A percentile compares a stretch with the other conserved stretches of the same genome.
phyloP scores from a whole-genome alignment of 805 yeast genomes.

The Saitoella complicata region DNA sequence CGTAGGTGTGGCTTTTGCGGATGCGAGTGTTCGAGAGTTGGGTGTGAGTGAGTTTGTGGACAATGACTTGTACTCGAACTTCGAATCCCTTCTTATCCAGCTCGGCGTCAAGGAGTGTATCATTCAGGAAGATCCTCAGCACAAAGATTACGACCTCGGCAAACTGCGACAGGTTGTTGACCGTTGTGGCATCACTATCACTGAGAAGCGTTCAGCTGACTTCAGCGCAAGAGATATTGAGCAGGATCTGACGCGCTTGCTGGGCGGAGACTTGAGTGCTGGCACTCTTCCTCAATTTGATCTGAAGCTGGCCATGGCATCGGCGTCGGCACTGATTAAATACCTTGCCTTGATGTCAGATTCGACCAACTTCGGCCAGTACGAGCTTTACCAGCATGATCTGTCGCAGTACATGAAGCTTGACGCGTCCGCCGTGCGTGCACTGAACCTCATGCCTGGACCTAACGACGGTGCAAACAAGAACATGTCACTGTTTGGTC shows the following conservation, averaged over 20 bases:
- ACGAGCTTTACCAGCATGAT: slow-evolving; percentile 47
- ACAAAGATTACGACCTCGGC: slow-evolving; percentile 36
- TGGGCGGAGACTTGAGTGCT: slow-evolving; percentile 27
- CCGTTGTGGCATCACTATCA: slow-evolving; percentile 59
- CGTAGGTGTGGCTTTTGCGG: slow-evolving; percentile 69
- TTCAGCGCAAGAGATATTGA: slow-evolving; percentile 57
- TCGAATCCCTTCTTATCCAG: slow-evolving; percentile 77
- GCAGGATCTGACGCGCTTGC: slow-evolving; percentile 58
- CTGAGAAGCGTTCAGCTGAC: slow-evolving; percentile 39
- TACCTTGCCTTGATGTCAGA: slow-evolving; percentile 45
- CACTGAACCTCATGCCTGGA: slow-evolving; percentile 69
- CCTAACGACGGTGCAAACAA: slow-evolving; percentile 30
- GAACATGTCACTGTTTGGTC: slow-evolving; percentile 55
- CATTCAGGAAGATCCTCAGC: slow-evolving; percentile 31
- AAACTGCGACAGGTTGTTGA: slow-evolving; percentile 60
- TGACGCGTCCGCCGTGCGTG: slow-evolving; percentile 78
- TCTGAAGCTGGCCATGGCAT: slow-evolving; percentile 37
- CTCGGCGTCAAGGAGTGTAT: slow-evolving; percentile 77
- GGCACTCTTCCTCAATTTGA: slow-evolving; percentile 20
- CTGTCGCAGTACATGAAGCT: slow-evolving; percentile 72
- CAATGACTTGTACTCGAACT: slow-evolving; percentile 70
- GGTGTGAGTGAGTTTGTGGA: slow-evolving; percentile 71
- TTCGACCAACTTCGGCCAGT: slow-evolving; percentile 36
- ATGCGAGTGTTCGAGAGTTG: slow-evolving; percentile 47
- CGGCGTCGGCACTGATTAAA: slow-evolving; percentile 50